Base-by-base conservation (phyloP, 768 basidiomycete species). In the Cystofilobasidium macerans region DNA sequence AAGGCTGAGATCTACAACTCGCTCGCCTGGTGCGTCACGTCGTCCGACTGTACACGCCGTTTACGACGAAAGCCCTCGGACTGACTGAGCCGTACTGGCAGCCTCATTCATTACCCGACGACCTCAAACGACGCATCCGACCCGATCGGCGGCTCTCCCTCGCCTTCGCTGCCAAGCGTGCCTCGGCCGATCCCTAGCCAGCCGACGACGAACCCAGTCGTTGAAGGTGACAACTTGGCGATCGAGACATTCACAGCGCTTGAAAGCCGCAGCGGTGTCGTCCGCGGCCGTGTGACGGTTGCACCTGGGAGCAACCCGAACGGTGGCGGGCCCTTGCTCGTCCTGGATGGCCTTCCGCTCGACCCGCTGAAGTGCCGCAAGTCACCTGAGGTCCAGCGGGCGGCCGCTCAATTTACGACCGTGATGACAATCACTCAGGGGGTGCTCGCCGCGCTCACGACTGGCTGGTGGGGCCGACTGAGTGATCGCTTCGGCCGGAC, bases 401-500 rank as follows among this genome's bases (percentile, higher is more conserved):
- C 65, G 13, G 60, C 65, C 7, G 65, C 65, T 11, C 47, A 51
- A 30, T 67, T 67, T 45, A 56, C 59, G 40, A 67, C 65, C 2
- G 86, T 81, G 26, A 83, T 93, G 75, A 85, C 85, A 2, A 84
- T 87, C 14, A 81, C 81, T 12, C 86, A 87, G 84, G 89, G 88
- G 60, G 73, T 83, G 9, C 79, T 95, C 45, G 86, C 87, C 60
- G 88, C 88, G 0, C 77, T 89, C 56, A 88, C 87, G 5, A 89
- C 89, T 0, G 88, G 87, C 0, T 87, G 85, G 78, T 95, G 91
- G 91, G 88, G 88, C 60, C 81, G 84, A 57, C 82, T 85, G 47
- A 85, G 87, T 13, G 90, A 93, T 73, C 76, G 79, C 12, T 77
- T 84, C 69, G 91, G 91, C 13, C 81, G 91, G 40, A 90, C 85